A percentile compares a stretch with the other conserved stretches of the same genome.
phyloP scores from a whole-genome alignment of 2,329 filamentous ascomycete genomes.

The Xylariaceae sp. region DNA sequence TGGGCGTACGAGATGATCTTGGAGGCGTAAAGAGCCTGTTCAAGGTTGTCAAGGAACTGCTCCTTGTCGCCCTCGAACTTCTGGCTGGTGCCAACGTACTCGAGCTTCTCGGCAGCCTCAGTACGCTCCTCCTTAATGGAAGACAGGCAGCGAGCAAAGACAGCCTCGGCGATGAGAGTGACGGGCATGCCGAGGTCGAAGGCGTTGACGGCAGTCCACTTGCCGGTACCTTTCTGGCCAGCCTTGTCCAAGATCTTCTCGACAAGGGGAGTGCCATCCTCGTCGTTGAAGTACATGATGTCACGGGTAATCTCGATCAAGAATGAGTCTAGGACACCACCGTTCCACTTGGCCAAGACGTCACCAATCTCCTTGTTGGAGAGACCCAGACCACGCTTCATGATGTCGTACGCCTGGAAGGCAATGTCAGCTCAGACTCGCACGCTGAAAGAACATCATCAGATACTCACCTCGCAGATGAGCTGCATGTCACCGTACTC shows the following conservation, averaged over 20 bases:
- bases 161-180: constrained; percentile 94
- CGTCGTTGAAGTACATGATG: constrained; percentile 97
- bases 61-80: constrained; percentile 87
- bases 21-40: constrained; percentile 97
- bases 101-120: constrained; percentile 73
- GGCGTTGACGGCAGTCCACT: constrained; percentile 99
- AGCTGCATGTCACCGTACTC: constrained; percentile 99
- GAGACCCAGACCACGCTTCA: constrained; percentile 95
- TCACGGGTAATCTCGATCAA: constrained; percentile 98
- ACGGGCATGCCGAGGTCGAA: constrained; percentile 97
- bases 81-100: constrained; percentile 67
- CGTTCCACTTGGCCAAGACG: constrained; percentile 95
- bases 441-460: not conserved
- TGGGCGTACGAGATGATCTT: constrained; percentile 99
- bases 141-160: constrained; percentile 91
- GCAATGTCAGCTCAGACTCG: not conserved
- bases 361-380: constrained; percentile 93
- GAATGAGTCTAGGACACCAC: constrained; percentile 97
- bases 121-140: constrained; percentile 90
- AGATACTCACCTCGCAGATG: constrained; percentile 80
- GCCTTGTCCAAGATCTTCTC: constrained; percentile 99
- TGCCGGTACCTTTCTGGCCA: constrained; percentile 98
- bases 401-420: constrained; percentile 90
- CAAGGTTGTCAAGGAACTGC: constrained; percentile 92
- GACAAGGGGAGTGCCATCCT: constrained; percentile 82